Evolutionary conservation across 352 stramenopile species (phyloP), one percentile per base, ranked within the genome.

Genomic region (Phytophthora idaei): DNA sequence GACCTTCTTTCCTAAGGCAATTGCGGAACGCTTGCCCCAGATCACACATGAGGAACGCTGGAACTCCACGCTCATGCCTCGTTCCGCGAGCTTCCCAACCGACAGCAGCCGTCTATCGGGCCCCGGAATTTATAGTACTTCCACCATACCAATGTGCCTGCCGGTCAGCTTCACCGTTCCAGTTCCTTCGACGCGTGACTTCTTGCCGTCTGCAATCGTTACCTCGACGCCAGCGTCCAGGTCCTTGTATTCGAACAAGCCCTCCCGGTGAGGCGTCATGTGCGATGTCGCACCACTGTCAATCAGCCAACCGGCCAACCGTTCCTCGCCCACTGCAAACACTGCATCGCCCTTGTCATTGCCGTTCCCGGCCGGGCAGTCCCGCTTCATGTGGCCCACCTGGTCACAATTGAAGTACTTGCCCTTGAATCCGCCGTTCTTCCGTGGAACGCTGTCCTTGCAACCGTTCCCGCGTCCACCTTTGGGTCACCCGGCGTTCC

Each of bases 91-190:
- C 45, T 70, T 73, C 12, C 53, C 28, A 14, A 50, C n/a, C 44
- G 17, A 50, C 17, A 50, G 4, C 44, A 50, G 44, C 21, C 17
- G 17, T 50, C 39, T 48, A 41, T 69, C 57, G 9, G 69, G 46
- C 25, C 47, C 56, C 14, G 63, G 69, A 32, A 76, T 66, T 51
- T 67, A 50, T 2, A 72, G n/a, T 11, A 57, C 60, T 5, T 67
- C 44, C 14, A 57, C 11, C 31, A 57, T 67, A 32, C 49, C 57
- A 25, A 67, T 61, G 11, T 25, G 45, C 12, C 48, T 31, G 15
- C 41, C 50, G 14, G 41, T 42, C 25, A 74, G 48, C 21, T 45
- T 36, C 1, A 64, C 57, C 10, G 47, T 47, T 41, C 67, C 61
- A n/a, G 17, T n/a, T n/a, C 67, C 59, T 6, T 17, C 51, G 5